Evolutionary conservation across 441 rosid genomes (phyloP), one percentile per base, ranked within the genome.

Genomic region (Capsella rubella): DNA sequence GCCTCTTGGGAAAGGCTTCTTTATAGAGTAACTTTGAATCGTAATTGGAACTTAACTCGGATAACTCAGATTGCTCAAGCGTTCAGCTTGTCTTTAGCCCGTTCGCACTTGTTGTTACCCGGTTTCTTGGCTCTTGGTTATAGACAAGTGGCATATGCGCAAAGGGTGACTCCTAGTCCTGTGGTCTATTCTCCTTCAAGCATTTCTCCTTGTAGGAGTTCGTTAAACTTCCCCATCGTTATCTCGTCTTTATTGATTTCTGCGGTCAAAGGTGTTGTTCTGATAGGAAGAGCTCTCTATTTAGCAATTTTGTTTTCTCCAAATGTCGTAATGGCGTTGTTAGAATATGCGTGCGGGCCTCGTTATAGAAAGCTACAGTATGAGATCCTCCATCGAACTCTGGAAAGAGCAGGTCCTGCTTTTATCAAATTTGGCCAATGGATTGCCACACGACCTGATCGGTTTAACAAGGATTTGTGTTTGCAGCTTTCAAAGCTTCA

Each of bases 401-500:
- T 87, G 66, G 91, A 85, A 42, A 84, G 13, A 65, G 89, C 91
- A 13, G 91, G 91, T 34, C 91, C 91, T 63, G 91, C 91, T 4
- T 87, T 87, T 69, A 87, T 87, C 59, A 87, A 87, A 64, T 85
- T 86, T 80, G 91, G 91, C 10, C 91, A 87, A 57, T 87, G 91
- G 89, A 82, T 86, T 12, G 91, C 91, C 1, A 81, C 89, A 31
- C 59, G 91, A 11, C 91, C 91, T 4, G 91, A 87, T 69, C 75
- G 83, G 76, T 85, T 87, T 63, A 83, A 87, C 6, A 72, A 80
- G 62, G 89, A 87, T 77, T 73, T 87, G 64, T 85, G 89, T 58
- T 71, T 71, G 59, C 78, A 85, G 71, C 91, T 87, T 25, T 43
- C 89, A 18, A 83, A 87, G 67, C 91, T 87, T 81, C 91, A 87